Evolutionary conservation across 2,329 filamentous ascomycete species (phyloP), one percentile per base, ranked within the genome.

Genomic region (Diaporthe eres): DNA sequence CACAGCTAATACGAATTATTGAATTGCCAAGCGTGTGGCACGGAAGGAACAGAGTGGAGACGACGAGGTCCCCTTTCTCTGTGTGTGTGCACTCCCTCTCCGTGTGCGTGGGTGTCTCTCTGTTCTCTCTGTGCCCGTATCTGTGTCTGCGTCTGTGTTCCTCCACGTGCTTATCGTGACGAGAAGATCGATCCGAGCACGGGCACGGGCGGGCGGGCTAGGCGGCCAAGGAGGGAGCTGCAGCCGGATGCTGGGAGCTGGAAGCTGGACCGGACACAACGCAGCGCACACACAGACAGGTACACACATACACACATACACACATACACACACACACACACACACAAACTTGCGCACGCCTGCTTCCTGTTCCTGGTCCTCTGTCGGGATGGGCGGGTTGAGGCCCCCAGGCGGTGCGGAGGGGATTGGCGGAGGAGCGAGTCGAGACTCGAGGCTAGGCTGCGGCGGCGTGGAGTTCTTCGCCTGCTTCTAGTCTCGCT

Each of bases 21-120:
- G 65, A 55, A 55, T 70, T 70, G 65, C 65, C 65, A 70, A 70
- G 65, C 65, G 31, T 70, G 65, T 70, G 65, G 65, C 65, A 51
- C 65, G 15, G 65, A 70, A 55, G 65, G 47, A 51, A 53, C 47
- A 70, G 65, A 42, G 65, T 70, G 65, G 65, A 70, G 65, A 70
- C 65, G 49, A 22, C 65, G 49, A 70, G 49, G 65, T 70, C 65
- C 34, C 65, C 65, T 70, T 31, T 53, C 65, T 68, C 65, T 68
- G 63, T 17, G 47, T 39, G 47, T 39, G 47, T 47, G 44, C 63
- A 13, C 42, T 34, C 25, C 17, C 34, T 68, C 47, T 28, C 57
- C 31, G 10, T 13, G 25, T 47, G 39, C 39, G 22, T 61, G n/a
- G 55, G 28, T 8, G 58, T 61, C n/a, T 6, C n/a, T 25, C 9